A percentile compares a stretch with the other conserved stretches of the same genome.
Conservation (phyloP, 2,329 filamentous ascomycete species). For the Pseudocercospora vitis region DNA sequence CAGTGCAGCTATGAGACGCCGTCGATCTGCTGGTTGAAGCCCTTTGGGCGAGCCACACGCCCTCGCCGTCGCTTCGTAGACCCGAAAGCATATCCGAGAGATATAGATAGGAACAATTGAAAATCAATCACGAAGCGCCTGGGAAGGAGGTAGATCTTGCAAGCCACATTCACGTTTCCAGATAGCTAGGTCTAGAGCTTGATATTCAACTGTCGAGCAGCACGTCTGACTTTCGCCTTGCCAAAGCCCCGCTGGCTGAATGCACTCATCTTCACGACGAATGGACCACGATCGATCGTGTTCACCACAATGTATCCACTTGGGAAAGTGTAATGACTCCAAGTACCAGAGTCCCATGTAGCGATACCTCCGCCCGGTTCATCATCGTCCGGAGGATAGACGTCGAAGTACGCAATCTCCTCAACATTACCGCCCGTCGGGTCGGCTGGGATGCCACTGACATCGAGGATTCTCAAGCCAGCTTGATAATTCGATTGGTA, state of each 20-base stretch:
- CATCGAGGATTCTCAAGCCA: conserved; percentile 41
- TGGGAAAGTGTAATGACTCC: conserved; percentile 54
- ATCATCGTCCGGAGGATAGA: conserved; percentile 52
- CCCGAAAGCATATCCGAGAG: no score
- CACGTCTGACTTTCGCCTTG: conserved; percentile 13
- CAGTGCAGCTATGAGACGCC: no score
- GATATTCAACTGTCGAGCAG: no score
- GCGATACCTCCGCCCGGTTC: conserved; percentile 42
- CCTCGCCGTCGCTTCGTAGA: no score
- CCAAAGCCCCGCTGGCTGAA: conserved; percentile 21
- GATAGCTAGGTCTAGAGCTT: no score
- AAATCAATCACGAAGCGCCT: no score
- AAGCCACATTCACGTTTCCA: no score
- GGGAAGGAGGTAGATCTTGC: background rate
- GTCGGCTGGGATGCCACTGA: conserved; percentile 42
- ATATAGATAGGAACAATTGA: no score
- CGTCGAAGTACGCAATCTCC: conserved; percentile 53
- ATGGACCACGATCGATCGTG: conserved; percentile 54
- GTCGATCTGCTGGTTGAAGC: no score
- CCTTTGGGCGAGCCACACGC: no score
- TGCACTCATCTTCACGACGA: conserved; percentile 44
- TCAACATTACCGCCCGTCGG: conserved; percentile 49
- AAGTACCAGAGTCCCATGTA: conserved; percentile 41
- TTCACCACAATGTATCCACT: conserved; percentile 54
- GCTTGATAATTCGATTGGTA: conserved; percentile 44